Percentiles rank a stretch among this genome's conserved stretches.
phyloP scores from a whole-genome alignment of 768 basidiomycete species.

The Mycena albidolilacea region DNA sequence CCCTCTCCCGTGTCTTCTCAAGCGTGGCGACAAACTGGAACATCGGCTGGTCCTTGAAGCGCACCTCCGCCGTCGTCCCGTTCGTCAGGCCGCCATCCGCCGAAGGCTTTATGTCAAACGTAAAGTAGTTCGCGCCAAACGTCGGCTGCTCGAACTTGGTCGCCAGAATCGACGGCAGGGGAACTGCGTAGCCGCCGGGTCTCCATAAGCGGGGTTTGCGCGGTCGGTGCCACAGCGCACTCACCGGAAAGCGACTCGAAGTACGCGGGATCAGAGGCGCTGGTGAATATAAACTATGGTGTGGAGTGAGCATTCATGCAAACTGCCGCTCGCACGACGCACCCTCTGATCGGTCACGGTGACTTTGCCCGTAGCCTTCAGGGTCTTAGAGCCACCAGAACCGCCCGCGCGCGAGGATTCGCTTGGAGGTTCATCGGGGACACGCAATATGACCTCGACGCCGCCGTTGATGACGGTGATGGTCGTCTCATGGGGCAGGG shows the following conservation, averaged over 20 bases:
- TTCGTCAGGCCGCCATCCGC: constrained; percentile 75
- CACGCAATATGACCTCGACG: constrained; percentile 69
- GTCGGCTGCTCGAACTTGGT: constrained; percentile 85
- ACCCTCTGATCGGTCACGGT: constrained; percentile 85
- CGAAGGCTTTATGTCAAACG: constrained; percentile 77
- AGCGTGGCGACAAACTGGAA: constrained; percentile 81
- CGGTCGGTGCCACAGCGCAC: background rate
- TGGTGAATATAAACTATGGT: constrained; percentile 74
- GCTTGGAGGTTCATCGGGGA: constrained; percentile 69
- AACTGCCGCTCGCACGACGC: constrained; percentile 41
- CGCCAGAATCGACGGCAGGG: constrained; percentile 74
- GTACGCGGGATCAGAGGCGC: constrained; percentile 47
- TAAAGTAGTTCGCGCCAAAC: constrained; percentile 77
- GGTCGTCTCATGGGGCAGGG: constrained; percentile 73
- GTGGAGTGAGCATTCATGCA: background rate
- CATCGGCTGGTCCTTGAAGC: constrained; percentile 77
- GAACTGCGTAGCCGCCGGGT: constrained; percentile 52
- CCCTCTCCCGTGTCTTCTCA: constrained; percentile 84
- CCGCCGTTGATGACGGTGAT: constrained; percentile 70
- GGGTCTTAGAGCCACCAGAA: constrained; percentile 68
- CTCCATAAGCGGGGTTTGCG: background rate
- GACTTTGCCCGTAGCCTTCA: constrained; percentile 71
- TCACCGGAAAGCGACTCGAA: constrained; percentile 63
- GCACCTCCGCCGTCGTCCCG: constrained; percentile 77
- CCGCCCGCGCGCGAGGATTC: constrained; percentile 60